Base-by-base conservation (phyloP, 306 rosid species). In the Biancaea sappan region DNA sequence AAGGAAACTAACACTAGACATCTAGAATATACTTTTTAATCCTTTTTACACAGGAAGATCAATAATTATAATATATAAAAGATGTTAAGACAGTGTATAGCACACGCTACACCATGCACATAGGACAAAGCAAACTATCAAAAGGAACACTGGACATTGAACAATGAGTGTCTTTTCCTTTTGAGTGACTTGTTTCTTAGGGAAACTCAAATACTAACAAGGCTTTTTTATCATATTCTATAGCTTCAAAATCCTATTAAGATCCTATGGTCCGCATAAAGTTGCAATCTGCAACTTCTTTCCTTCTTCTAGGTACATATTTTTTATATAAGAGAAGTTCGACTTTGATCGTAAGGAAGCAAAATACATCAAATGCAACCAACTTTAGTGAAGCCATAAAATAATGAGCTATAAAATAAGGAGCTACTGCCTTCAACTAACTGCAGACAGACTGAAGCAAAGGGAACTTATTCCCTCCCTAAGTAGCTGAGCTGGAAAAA, bases 401-500 rank as follows among this genome's bases (percentile, higher is more conserved):
- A 76, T 10, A 62, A 1, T 34, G 34, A 63, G 66, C 62, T 14
- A 6, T n/a, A n/a, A n/a, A n/a, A 35, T 35, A 35, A 2, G 7
- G 38, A 35, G 38, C 56, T 71, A 63, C 24, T 48, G 40, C 63
- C 72, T 69, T 28, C 48, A 68, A 53, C 35, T 40, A 68, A 46
- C 76, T 32, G 72, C 71, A 68, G 35, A 79, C 47, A 25, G 8
- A 46, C 8, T 35, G 40, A 38, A 72, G 73, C 60, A 47, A 56
- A 50, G 48, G 63, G 10, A 53, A 72, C 35, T 24, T 73, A 19
- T 50, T 66, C 50, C 12, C 46, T 38, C 46, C 47, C 4, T 9
- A 66, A 34, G 65, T 47, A 52, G 50, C 54, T 7, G 21, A 68
- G 62, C 50, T 37, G 11, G 60, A 52, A 75, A 75, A 80, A 9